phyloP scores from a whole-genome alignment of 2,329 filamentous ascomycete genomes.

The Aplosporella prunicola region DNA sequence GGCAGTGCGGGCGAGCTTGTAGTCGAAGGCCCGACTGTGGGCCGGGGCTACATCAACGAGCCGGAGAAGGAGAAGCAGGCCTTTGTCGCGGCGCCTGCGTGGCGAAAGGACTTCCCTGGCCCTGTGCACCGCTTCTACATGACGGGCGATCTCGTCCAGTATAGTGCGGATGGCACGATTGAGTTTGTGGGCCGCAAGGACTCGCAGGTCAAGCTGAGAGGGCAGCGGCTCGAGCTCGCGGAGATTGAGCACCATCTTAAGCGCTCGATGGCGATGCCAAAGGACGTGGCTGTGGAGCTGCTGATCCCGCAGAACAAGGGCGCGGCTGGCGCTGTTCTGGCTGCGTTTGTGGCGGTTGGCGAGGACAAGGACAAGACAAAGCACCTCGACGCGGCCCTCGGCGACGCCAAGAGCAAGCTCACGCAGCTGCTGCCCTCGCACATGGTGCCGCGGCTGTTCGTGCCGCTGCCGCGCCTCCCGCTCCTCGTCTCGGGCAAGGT shows the following conservation, averaged over 20 bases:
- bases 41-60: conserved; percentile 26
- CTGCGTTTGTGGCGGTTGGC: background rate
- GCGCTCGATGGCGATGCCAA: background rate
- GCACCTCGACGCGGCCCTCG: background rate
- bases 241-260: conserved; percentile 37
- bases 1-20: conserved; percentile 26
- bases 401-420: conserved; percentile 9
- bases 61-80: conserved; percentile 21
- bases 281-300: conserved; percentile 2
- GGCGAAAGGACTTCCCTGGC: conserved; percentile 14
- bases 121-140: conserved; percentile 21
- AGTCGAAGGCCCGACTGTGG: conserved; percentile 26
- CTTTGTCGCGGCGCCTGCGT: conserved; percentile 22
- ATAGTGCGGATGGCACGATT: conserved; percentile 24
- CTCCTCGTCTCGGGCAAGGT: conserved; percentile 29
- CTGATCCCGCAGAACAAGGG: background rate
- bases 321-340: background rate
- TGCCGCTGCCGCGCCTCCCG: conserved; percentile 28
- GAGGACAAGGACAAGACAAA: no score
- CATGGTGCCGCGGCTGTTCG: conserved; percentile 33
- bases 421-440: conserved; percentile 21
- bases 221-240: conserved; percentile 37
- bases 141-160: conserved; percentile 26
- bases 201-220: conserved; percentile 32
- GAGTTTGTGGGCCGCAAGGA: conserved; percentile 28